Evolutionary conservation across 768 basidiomycete species (phyloP).

Genomic region (Lactarius quietus): DNA sequence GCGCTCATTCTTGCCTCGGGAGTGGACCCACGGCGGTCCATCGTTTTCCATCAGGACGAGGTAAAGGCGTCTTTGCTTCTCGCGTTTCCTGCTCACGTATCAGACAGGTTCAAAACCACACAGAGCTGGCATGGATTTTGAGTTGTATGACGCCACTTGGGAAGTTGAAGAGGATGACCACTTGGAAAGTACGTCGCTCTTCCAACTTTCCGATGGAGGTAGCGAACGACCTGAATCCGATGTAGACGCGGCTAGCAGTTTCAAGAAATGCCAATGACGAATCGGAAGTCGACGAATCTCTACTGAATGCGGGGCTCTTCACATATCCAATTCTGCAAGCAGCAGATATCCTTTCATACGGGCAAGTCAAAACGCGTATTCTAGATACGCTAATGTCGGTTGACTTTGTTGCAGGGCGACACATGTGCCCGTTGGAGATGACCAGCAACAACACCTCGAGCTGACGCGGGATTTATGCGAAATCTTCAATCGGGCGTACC

Average conservation of each 20-base stretch:
- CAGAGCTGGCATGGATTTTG: constrained; percentile 87
- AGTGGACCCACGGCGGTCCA: constrained; percentile 68
- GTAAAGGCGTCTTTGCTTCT: constrained; percentile 36
- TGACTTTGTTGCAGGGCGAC: constrained; percentile 55
- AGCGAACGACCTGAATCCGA: background rate
- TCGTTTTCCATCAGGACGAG: constrained; percentile 86
- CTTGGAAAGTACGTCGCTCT: constrained; percentile 74
- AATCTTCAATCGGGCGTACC: constrained; percentile 71
- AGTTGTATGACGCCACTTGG: constrained; percentile 83
- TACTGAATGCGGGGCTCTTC: constrained; percentile 81
- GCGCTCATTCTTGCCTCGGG: constrained; percentile 84
- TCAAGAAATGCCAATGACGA: constrained; percentile 71
- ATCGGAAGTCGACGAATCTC: constrained; percentile 74
- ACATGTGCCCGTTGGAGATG: constrained; percentile 94
- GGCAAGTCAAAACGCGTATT: constrained; percentile 42
- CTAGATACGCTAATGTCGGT: too few species aligned
- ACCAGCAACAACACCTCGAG: constrained; percentile 93
- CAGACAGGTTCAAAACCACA: constrained; percentile 71
- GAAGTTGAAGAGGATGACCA: constrained; percentile 85
- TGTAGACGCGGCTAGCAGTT: constrained; percentile 69
- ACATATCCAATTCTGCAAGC: constrained; percentile 94
- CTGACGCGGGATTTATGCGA: constrained; percentile 81
- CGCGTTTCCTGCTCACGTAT: background rate
- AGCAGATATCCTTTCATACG: constrained; percentile 86
- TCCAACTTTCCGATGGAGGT: background rate